These are phyloP conservation scores for Clausena lansium DNA, from an alignment of 345 rosid genomes.

Conservation along the genomic window DNA sequence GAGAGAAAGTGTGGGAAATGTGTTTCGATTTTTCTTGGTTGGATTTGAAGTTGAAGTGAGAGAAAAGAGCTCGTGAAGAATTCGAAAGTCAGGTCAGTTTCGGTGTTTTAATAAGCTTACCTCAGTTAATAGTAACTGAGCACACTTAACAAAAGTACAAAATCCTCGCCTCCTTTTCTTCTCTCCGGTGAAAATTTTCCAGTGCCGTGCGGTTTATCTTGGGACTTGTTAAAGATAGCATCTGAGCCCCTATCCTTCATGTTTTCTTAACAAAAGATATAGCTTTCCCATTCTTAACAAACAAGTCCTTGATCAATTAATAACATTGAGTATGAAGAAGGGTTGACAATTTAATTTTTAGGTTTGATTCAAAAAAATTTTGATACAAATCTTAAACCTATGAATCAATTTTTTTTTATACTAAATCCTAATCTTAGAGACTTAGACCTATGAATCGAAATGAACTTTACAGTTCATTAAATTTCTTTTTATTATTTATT, in stretches of 20 bases:
- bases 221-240: background rate
- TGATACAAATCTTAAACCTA: too few relatives aligned
- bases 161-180: background rate
- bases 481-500: too few relatives aligned
- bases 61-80: background rate
- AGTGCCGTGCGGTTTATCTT: background rate
- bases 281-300: background rate
- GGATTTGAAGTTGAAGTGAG: constrained; percentile 1
- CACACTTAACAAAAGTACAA: background rate
- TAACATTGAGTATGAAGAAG: too few relatives aligned
- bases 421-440: too few relatives aligned
- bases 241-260: background rate
- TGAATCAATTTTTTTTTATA: too few relatives aligned
- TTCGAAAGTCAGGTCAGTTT: background rate
- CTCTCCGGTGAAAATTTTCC: background rate
- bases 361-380: too few relatives aligned
- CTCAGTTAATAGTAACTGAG: background rate
- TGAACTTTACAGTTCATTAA: too few relatives aligned
- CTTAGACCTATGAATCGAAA: too few relatives aligned
- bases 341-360: too few relatives aligned
- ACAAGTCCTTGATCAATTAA: background rate
- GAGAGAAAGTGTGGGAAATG: constrained; percentile 26
- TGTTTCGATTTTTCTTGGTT: background rate
- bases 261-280: background rate
- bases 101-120: background rate